These are phyloP conservation scores for Arctium minus DNA, from an alignment of 129 eudicot genomes.

Conservation along the genomic window DNA sequence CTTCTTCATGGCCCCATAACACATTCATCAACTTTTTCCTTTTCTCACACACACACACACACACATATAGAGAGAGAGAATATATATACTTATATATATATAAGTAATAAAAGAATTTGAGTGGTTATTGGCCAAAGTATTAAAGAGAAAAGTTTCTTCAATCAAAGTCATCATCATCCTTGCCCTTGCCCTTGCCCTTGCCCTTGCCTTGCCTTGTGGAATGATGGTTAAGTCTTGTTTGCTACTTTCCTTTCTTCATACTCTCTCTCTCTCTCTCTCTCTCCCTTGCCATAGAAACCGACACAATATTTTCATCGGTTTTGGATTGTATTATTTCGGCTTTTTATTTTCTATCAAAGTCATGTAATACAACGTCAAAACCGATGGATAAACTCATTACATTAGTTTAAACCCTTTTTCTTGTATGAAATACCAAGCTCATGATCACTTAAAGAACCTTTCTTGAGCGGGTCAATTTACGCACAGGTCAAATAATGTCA, in stretches of 20 bases:
- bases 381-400: not conserved
- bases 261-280: slow-evolving; percentile 2
- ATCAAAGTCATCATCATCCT: slow-evolving; percentile 23
- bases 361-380: not conserved
- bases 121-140: slow-evolving; percentile 30
- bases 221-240: slow-evolving; percentile 42
- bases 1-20: slow-evolving; percentile 33
- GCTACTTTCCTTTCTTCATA: slow-evolving; percentile 33
- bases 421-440: not conserved
- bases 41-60: not conserved
- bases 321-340: slow-evolving; percentile 14
- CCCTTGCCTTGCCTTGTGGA: slow-evolving; percentile 19
- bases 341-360: not conserved
- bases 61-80: too few relatives aligned
- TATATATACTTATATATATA: not conserved
- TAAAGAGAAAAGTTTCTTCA: slow-evolving; percentile 23
- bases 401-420: not conserved
- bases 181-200: not conserved
- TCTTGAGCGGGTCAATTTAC: not conserved
- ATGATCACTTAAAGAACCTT: not conserved
- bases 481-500: not conserved
- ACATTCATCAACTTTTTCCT: slow-evolving; percentile 4
- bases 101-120: slow-evolving; percentile 13
- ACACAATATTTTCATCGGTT: not conserved
- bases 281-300: slow-evolving; percentile 14